These are phyloP conservation scores for Chenopodium formosanum DNA, from an alignment of 148 eudicot genomes.

Conservation along the genomic window DNA sequence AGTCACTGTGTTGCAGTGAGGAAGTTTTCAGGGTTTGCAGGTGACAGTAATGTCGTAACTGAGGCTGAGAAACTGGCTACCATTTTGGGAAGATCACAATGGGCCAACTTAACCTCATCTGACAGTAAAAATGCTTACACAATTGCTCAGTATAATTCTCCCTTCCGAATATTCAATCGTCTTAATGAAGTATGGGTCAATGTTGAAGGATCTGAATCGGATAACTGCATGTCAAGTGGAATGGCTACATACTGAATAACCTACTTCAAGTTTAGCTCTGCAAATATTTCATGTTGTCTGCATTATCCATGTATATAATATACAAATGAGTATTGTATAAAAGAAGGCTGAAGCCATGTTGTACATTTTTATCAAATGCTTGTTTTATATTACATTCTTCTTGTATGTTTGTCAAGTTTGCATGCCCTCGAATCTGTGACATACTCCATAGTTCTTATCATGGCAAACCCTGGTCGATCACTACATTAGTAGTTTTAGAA, in stretches of 20 bases:
- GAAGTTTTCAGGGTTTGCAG: constrained; percentile 73
- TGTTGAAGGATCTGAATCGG: constrained; percentile 41
- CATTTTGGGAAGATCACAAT: constrained; percentile 68
- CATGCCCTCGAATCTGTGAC: too few species aligned
- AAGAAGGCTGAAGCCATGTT: constrained; percentile 13
- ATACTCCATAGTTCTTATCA: too few species aligned
- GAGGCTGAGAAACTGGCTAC: constrained; percentile 66
- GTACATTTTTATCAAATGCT: neutral
- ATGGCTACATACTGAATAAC: constrained; percentile 38
- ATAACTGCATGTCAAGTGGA: constrained; percentile 43
- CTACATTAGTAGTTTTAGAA: neutral
- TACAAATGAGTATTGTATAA: neutral
- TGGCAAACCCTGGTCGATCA: too few species aligned
- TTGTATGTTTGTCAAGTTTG: too few species aligned
- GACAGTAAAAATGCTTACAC: constrained; percentile 63
- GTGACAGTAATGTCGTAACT: constrained; percentile 53
- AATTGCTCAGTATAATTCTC: constrained; percentile 75
- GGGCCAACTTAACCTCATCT: constrained; percentile 60
- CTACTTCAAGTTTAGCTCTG: neutral
- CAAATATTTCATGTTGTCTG: neutral
- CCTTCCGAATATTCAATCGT: constrained; percentile 52
- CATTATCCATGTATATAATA: neutral
- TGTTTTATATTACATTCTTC: too few species aligned
- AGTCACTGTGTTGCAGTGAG: constrained; percentile 77
- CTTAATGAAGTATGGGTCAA: constrained; percentile 82